Conservation (phyloP, 306 rosid species). For the Quercus alba region DNA sequence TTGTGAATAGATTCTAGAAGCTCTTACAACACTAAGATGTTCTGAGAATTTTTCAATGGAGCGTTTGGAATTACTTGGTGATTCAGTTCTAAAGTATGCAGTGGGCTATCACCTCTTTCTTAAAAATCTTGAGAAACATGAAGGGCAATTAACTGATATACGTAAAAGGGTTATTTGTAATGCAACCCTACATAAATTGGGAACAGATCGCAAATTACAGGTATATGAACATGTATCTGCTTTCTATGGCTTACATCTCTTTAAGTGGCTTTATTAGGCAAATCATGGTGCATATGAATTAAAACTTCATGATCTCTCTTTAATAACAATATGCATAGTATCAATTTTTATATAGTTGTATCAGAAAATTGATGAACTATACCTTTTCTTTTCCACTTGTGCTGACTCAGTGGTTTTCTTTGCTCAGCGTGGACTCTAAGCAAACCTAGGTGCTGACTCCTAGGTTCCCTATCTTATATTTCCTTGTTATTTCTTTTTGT, state of each 20-base stretch:
- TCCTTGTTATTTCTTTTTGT: too few relatives aligned
- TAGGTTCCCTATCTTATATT: too few relatives aligned
- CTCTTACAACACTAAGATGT: too few relatives aligned
- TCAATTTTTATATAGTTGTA: neutral
- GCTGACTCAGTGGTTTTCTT: too few relatives aligned
- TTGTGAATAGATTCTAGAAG: too few relatives aligned
- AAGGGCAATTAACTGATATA: slow-evolving; percentile 59
- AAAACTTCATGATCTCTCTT: neutral
- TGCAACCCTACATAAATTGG: slow-evolving; percentile 66
- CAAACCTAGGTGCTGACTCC: too few relatives aligned
- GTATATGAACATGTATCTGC: slow-evolving; percentile 24
- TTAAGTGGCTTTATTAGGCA: neutral
- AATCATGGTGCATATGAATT: neutral
- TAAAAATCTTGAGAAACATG: slow-evolving; percentile 66
- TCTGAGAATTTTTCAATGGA: too few relatives aligned
- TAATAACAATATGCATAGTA: neutral
- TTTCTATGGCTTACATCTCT: neutral
- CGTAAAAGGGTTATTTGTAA: slow-evolving; percentile 61
- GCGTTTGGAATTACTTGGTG: too few relatives aligned
- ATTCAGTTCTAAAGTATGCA: slow-evolving; percentile 3
- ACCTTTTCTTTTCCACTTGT: neutral
- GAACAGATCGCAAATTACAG: slow-evolving; percentile 66
- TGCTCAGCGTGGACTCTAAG: too few relatives aligned
- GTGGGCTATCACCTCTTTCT: slow-evolving; percentile 84
- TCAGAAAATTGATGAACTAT: neutral